These are phyloP conservation scores for Solanum paucissectum DNA, from an alignment of 257 asterid genomes.

Conservation along the genomic window DNA sequence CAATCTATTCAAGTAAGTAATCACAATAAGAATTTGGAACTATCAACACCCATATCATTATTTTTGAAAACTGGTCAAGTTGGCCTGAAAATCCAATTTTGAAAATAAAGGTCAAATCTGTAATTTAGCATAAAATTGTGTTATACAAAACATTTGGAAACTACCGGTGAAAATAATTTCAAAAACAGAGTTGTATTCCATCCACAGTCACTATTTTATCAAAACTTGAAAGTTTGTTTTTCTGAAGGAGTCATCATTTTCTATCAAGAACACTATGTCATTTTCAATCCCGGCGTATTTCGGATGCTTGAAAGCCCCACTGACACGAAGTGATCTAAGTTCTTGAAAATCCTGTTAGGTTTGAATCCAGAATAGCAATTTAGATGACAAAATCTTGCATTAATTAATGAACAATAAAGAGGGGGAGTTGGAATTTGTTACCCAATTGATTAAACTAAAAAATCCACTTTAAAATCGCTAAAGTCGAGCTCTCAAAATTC, in stretches of 20 bases:
- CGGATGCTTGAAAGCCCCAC: no score
- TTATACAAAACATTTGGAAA: background rate
- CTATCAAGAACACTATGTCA: no score
- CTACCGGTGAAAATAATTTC: background rate
- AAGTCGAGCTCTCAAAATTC: no score
- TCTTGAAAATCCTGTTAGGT: background rate
- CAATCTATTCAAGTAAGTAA: background rate
- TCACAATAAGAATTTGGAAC: background rate
- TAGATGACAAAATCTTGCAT: background rate
- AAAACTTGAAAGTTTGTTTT: background rate
- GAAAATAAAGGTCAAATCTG: background rate
- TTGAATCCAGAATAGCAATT: no score
- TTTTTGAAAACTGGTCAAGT: background rate
- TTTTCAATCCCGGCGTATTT: no score
- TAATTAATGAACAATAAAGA: background rate
- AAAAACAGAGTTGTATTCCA: background rate
- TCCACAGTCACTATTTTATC: background rate
- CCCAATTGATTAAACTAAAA: background rate
- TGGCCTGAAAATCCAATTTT: background rate
- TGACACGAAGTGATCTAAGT: background rate
- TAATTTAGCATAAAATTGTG: background rate
- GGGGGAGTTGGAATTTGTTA: background rate
- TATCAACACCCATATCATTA: background rate
- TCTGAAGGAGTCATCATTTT: no score
- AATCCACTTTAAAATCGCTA: no score